Conservation (phyloP, 176 grass and related monocot genomes). For the Oryza punctata region DNA sequence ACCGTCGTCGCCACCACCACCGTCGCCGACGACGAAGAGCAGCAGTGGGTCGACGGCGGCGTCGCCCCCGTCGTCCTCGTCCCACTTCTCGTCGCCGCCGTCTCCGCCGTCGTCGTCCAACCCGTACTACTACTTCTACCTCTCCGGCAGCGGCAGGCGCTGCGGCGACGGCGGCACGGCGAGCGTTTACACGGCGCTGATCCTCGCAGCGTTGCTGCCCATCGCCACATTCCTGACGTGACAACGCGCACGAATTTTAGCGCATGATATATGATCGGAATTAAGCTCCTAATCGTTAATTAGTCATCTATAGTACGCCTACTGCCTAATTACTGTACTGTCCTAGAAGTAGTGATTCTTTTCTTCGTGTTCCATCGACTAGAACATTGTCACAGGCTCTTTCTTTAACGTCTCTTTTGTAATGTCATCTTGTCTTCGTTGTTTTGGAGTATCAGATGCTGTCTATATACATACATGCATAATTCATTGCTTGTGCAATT, state of each 20-base stretch:
- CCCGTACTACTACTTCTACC: slow-evolving; percentile 84
- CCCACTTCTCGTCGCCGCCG: slow-evolving; percentile 45
- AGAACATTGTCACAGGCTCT: too few species aligned
- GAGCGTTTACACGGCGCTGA: slow-evolving; percentile 19
- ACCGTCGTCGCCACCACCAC: slow-evolving; percentile 1
- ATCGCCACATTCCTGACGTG: slow-evolving; percentile 35
- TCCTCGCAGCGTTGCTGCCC: slow-evolving; percentile 25
- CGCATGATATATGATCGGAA: background rate
- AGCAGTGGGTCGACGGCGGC: slow-evolving; percentile 1
- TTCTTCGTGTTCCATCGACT: background rate
- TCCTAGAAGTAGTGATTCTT: background rate
- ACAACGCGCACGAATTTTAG: background rate
- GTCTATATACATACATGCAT: background rate
- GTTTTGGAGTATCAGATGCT: background rate
- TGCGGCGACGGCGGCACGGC: slow-evolving; percentile 11
- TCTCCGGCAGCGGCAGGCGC: slow-evolving; percentile 43
- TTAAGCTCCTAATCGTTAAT: background rate
- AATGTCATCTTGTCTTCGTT: background rate
- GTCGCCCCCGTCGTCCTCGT: slow-evolving; percentile 33
- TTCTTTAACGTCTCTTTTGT: background rate
- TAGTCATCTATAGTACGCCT: background rate
- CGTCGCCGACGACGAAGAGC: slow-evolving; percentile 29
- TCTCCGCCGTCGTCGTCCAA: slow-evolving; percentile 50
- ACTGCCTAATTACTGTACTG: background rate
- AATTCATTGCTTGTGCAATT: background rate